phyloP scores from a whole-genome alignment of 352 stramenopile genomes.

The Globisporangium uncinulatum region DNA sequence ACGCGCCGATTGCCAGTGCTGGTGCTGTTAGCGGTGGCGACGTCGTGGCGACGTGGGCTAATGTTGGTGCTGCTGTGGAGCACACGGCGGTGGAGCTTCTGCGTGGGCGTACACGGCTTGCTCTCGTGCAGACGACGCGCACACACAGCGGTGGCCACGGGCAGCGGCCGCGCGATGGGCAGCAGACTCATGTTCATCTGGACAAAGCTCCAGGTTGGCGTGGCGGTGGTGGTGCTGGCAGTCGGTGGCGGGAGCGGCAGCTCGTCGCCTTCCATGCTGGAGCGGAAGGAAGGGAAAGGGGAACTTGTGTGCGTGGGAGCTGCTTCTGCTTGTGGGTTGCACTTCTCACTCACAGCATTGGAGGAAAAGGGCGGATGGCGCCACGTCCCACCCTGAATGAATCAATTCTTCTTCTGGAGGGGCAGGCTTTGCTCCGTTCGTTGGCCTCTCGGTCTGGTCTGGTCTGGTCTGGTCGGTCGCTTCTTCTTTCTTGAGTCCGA shows the following conservation, averaged over 20 bases:
- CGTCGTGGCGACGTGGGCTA: constrained; percentile 52
- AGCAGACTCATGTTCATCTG: constrained; percentile 85
- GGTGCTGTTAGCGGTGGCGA: background rate
- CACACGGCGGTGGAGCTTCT: constrained; percentile 52
- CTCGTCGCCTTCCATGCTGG: background rate
- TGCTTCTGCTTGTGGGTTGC: too few species aligned
- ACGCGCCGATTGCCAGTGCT: background rate
- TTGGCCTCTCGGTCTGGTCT: too few species aligned
- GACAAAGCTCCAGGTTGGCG: constrained; percentile 62
- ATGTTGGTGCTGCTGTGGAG: constrained; percentile 53
- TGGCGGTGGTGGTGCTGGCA: background rate
- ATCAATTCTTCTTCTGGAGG: too few species aligned
- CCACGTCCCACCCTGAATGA: too few species aligned
- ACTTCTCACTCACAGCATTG: too few species aligned
- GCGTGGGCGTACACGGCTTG: constrained; percentile 55
- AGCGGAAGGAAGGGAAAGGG: too few species aligned
- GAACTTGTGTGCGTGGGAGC: too few species aligned
- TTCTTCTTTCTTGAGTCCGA: too few species aligned
- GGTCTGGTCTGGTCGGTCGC: too few species aligned
- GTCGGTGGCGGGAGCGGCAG: background rate
- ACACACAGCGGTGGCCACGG: constrained; percentile 28
- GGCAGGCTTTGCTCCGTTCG: too few species aligned
- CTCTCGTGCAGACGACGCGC: constrained; percentile 39
- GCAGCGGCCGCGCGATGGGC: constrained; percentile 63
- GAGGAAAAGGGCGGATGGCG: too few species aligned